Conservation (phyloP, 1,284 basidiomycete genomes). For the Cryptococcus sp. region DNA sequence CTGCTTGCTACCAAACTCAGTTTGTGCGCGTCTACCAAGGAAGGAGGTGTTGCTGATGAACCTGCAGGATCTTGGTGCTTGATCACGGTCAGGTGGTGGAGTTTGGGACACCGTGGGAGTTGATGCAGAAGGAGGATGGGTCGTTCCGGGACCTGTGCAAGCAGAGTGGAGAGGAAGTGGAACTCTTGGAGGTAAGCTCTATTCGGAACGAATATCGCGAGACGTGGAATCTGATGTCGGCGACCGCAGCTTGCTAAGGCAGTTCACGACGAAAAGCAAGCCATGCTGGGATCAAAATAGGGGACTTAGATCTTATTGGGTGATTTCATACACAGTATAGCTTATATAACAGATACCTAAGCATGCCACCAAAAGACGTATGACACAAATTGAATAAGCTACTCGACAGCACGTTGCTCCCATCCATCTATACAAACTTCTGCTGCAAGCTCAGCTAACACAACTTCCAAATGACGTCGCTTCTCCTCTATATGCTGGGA, state of each 20-base stretch:
- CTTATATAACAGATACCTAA: no score
- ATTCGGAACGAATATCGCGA: background rate
- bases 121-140: conserved; percentile 48
- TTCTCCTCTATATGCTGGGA: no score
- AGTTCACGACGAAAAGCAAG: background rate
- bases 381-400: no score
- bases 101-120: conserved; percentile 52
- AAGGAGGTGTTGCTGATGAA: conserved; percentile 1
- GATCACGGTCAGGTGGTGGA: conserved; percentile 54
- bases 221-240: no score
- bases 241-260: background rate
- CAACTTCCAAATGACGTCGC: no score
- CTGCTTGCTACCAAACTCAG: conserved; percentile 1
- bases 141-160: conserved; percentile 50
- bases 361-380: no score
- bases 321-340: no score
- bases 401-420: no score
- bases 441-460: no score
- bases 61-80: conserved; percentile 53
- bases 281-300: background rate
- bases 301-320: no score
- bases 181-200: conserved; percentile 39
- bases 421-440: no score
- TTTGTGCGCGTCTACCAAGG: conserved; percentile 18
- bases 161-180: conserved; percentile 49